phyloP scores from a whole-genome alignment of 2,329 filamentous ascomycete species.

The Amauroascus niger region DNA sequence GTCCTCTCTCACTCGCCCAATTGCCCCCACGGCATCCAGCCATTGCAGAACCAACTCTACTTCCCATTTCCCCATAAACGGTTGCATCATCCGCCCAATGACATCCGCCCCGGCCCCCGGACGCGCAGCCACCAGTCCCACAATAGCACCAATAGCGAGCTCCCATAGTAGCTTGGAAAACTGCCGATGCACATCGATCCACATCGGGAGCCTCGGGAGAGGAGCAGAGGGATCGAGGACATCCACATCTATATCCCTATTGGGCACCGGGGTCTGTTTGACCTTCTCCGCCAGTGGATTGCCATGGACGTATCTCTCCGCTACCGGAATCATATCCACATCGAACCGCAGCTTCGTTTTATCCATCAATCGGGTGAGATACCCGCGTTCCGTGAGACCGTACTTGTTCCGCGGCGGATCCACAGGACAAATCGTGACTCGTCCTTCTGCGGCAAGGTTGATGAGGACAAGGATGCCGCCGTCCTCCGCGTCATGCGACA shows the following conservation, averaged over 20 bases:
- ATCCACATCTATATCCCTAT: slow-evolving; percentile 18
- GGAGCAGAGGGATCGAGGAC: not conserved
- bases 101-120: slow-evolving; percentile 31
- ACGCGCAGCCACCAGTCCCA: slow-evolving; percentile 35
- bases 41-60: slow-evolving; percentile 34
- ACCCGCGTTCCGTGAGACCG: slow-evolving; percentile 39
- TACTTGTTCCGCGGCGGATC: slow-evolving; percentile 38
- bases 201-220: slow-evolving; percentile 35
- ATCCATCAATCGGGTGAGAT: slow-evolving; percentile 40
- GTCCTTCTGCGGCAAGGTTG: slow-evolving; percentile 33
- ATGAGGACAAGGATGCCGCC: slow-evolving; percentile 37
- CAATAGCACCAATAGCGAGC: slow-evolving; percentile 32
- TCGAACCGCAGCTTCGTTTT: slow-evolving; percentile 36
- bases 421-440: slow-evolving; percentile 29
- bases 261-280: slow-evolving; percentile 22
- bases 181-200: slow-evolving; percentile 41
- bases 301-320: slow-evolving; percentile 32
- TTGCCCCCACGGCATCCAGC: slow-evolving; percentile 27
- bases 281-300: slow-evolving; percentile 27
- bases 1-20: slow-evolving; percentile 17
- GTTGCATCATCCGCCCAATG: slow-evolving; percentile 33
- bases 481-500: slow-evolving; percentile 34
- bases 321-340: slow-evolving; percentile 32
- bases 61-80: slow-evolving; percentile 36
- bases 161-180: slow-evolving; percentile 35